Conservation (phyloP, 768 basidiomycete genomes). For the Tricholoma sp. region DNA sequence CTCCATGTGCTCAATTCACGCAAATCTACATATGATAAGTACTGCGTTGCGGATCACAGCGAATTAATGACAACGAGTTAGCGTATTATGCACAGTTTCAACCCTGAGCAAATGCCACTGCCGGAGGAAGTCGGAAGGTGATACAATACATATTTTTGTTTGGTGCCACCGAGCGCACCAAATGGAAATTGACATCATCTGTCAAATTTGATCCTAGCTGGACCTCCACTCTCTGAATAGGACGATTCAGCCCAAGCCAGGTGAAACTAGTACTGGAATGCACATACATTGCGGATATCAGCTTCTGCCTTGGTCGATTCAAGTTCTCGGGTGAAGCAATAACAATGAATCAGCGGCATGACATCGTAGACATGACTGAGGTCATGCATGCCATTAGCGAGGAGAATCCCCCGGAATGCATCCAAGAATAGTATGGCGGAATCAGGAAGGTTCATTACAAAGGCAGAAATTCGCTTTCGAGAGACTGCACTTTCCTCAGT, state of each 20-base stretch:
- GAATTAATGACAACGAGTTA: no score
- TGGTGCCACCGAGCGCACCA: slow-evolving; percentile 91
- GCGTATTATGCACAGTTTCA: background rate
- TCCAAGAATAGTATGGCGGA: slow-evolving; percentile 87
- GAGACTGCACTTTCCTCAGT: slow-evolving; percentile 11
- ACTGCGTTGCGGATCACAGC: no score
- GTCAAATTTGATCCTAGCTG: slow-evolving; percentile 52
- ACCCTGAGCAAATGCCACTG: slow-evolving; percentile 26
- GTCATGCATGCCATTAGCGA: slow-evolving; percentile 27
- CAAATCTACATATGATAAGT: no score
- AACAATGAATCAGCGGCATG: slow-evolving; percentile 92
- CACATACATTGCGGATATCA: slow-evolving; percentile 78
- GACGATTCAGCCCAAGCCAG: slow-evolving; percentile 10
- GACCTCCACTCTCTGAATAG: slow-evolving; percentile 63
- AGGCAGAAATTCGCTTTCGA: slow-evolving; percentile 68
- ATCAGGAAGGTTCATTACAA: slow-evolving; percentile 98
- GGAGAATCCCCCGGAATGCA: slow-evolving; percentile 75
- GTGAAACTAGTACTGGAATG: background rate
- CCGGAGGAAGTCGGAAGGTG: slow-evolving; percentile 56
- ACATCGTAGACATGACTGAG: slow-evolving; percentile 44
- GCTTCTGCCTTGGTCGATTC: slow-evolving; percentile 60
- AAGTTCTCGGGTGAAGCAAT: slow-evolving; percentile 90
- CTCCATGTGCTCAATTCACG: background rate
- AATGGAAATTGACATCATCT: slow-evolving; percentile 51
- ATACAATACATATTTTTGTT: slow-evolving; percentile 98